Base-by-base conservation (phyloP, 2,329 filamentous ascomycete species). In the Didymella segeticola region DNA sequence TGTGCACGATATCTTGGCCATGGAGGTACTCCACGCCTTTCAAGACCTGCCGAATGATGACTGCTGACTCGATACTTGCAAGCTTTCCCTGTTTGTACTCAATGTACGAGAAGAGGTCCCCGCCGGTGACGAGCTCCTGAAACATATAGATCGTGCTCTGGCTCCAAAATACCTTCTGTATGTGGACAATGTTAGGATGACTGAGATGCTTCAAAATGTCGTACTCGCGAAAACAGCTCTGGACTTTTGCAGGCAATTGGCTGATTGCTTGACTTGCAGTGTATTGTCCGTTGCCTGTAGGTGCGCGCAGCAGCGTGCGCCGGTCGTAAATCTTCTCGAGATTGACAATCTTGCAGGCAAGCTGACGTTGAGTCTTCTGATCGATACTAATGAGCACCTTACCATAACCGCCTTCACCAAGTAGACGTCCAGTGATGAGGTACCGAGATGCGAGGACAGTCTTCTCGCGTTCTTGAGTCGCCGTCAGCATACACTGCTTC, bases 321-420 rank as follows among this genome's bases (percentile, higher is more conserved):
- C 50, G 53, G 22, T 56, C 45, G 42, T 64, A 63, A 2, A 68
- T 46, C n/a, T 52, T 58, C 36, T 61, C 75, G 2, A 88, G 64
- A 47, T 83, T 77, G 45, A 89, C 76, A 8, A 90, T 72, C 63
- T 91, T 91, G 76, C 89, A 91, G 10, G 87, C 87, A 17, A 90
- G 60, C 63, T 91, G 89, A 49, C 79, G 80, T 30, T 79, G 77
- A 0, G 81, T 83, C 6, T 69, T 70, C 20, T 75, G 68, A 14
- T 89, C 79, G 2, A 80, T 67, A 5, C 82, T 84, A 9, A 87
- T 75, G 49, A 82, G 79, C 3, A 89, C 82, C 34, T 74, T 74
- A 8, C 82, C 83, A 63, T 79, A 79, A 2, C 76, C 78, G 5
- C 86, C 86, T 27, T 71, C 64, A 4, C 86, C 86, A 20, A 88